Evolutionary conservation across 495 filamentous ascomycete genomes (phyloP), one percentile per base, ranked within the genome.

Genomic region (Trichoderma orchidacearum): DNA sequence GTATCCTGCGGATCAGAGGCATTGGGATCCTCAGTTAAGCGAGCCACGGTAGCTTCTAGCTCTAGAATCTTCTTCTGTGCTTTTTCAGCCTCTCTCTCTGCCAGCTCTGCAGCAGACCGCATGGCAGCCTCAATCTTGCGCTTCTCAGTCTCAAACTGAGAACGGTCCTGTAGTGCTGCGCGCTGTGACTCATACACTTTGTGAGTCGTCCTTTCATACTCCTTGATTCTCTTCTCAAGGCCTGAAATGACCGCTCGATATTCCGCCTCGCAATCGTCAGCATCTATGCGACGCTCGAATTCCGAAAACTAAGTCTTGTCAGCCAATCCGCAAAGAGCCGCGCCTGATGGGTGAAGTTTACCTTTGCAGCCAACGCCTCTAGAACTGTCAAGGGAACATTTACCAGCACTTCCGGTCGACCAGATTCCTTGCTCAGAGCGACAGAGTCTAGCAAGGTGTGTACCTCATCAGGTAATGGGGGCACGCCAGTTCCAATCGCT

Each of bases 301-400:
- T 53, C 51, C 7, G 51, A 7, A 12, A 53, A 30, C 51, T 53
- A 11, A 0, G 41, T 13, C 0, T 30, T 1, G 51, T 53, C 30
- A 53, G 51, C 27, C 5, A 30, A 18, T 30, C 28, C 12, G 15
- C 25, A n/a, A 52, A 25, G 15, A 31, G 3, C 4, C 8, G 21
- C 2, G 9, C 18, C 9, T 11, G 17, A 30, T 27, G 21, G 1
- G 4, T 25, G 30, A 27, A 11, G 5, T 18, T 50, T 35, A 55
- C 53, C 53, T 55, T 32, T n/a, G 27, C 53, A 23, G 53, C 53
- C 53, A 55, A 23, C 4, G n/a, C 18, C n/a, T 55, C n/a, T 7
- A 55, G 17, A 5, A 18, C 18, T 23, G 31, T 8, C 11, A 30
- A n/a, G 21, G 53, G 30, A 15, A 55, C 31, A 17, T 34, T 36